A percentile compares a stretch with the other conserved stretches of the same genome.
Conservation (phyloP, 306 rosid species). For the Nissolia schottii region DNA sequence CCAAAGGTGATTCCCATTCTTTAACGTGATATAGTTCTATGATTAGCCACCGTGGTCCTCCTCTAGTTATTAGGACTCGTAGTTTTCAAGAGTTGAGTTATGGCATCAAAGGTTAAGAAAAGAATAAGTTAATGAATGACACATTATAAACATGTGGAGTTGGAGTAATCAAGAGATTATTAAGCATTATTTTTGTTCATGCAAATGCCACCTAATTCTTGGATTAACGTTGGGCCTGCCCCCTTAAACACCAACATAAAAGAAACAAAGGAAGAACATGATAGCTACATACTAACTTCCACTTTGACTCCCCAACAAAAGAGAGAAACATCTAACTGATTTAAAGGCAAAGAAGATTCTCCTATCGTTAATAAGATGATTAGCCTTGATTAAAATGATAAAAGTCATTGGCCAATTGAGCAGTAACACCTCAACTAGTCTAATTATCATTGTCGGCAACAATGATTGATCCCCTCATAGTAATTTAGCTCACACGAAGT, state of each 20-base stretch:
- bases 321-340: slow-evolving; percentile 17
- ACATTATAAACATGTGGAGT: slow-evolving; percentile 5
- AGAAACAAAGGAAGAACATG: slow-evolving; percentile 28
- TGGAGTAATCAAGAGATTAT: neutral
- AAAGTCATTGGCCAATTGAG: slow-evolving; percentile 14
- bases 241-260: slow-evolving; percentile 30
- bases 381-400: slow-evolving; percentile 22
- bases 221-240: slow-evolving; percentile 12
- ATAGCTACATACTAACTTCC: slow-evolving; percentile 47
- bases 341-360: slow-evolving; percentile 37
- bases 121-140: neutral
- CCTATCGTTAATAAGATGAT: neutral
- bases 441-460: slow-evolving; percentile 26
- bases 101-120: slow-evolving; percentile 27
- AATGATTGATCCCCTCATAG: no score
- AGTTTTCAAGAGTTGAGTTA: neutral
- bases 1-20: neutral
- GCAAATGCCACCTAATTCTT: slow-evolving; percentile 16
- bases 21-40: neutral
- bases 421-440: slow-evolving; percentile 19
- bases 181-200: neutral
- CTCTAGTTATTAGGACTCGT: neutral
- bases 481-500: no score
- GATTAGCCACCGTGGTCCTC: neutral
- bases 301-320: slow-evolving; percentile 34